These are phyloP conservation scores for Aspergillus felis DNA, from an alignment of 2,329 filamentous ascomycete genomes.

Conservation along the genomic window DNA sequence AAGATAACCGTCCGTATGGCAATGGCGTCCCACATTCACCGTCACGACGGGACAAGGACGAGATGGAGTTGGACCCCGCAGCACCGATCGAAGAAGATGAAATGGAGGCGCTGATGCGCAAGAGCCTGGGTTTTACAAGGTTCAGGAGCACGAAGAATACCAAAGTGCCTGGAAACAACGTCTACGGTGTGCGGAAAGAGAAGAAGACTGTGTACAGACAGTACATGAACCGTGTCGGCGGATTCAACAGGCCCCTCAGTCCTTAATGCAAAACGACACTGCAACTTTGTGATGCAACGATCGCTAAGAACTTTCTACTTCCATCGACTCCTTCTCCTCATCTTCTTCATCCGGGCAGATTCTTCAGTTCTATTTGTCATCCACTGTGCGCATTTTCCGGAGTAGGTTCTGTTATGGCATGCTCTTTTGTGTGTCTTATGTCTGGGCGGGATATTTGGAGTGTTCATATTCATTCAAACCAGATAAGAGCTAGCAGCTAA, in stretches of 20 bases:
- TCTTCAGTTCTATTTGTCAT: not conserved
- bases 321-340: not conserved
- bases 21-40: constrained; percentile 23
- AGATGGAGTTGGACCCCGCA: constrained; percentile 43
- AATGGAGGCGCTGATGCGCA: constrained; percentile 68
- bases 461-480: constrained; percentile 2
- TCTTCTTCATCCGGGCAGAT: not conserved
- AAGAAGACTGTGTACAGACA: constrained; percentile 94
- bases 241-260: constrained; percentile 50
- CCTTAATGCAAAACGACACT: constrained; percentile 33
- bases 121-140: constrained; percentile 83
- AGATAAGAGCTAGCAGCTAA: not conserved
- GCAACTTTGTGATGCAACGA: not conserved
- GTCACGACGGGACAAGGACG: constrained; percentile 26
- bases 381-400: not conserved
- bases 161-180: constrained; percentile 83
- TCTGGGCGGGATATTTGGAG: not conserved
- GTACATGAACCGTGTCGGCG: constrained; percentile 68
- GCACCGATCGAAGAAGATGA: constrained; percentile 57
- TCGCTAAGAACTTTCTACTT: not conserved
- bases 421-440: not conserved
- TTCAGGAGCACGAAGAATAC: constrained; percentile 86
- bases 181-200: constrained; percentile 78
- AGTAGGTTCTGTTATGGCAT: not conserved
- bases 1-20: constrained; percentile 21